These are phyloP conservation scores for Amanita rubescens DNA, from an alignment of 768 basidiomycete species.

Conservation along the genomic window DNA sequence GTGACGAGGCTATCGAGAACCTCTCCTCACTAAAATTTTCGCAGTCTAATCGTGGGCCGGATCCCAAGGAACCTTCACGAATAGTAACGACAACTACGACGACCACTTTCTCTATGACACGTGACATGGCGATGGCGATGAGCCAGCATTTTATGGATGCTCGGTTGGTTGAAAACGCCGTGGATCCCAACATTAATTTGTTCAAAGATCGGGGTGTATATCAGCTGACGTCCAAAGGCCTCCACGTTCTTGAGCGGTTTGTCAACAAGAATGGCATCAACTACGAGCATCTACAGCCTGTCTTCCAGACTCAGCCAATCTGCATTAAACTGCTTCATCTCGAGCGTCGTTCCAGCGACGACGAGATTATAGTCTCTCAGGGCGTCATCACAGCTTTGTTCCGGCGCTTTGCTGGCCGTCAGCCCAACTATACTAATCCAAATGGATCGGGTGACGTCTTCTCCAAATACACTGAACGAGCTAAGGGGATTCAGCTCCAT, in stretches of 20 bases:
- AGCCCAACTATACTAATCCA: conserved; percentile 67
- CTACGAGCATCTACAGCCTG: conserved; percentile 82
- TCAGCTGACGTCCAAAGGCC: conserved; percentile 92
- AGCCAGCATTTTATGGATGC: conserved; percentile 99
- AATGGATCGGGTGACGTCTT: conserved; percentile 50
- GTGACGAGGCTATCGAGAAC: conserved; percentile 93
- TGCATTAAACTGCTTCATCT: conserved; percentile 97
- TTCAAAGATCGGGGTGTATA: conserved; percentile 99
- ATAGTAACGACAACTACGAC: conserved; percentile 99
- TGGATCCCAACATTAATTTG: conserved; percentile 77
- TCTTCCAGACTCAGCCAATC: conserved; percentile 90
- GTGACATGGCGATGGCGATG: conserved; percentile 99
- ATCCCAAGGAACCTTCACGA: conserved; percentile 95
- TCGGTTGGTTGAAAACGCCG: conserved; percentile 93
- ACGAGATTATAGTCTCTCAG: conserved; percentile 95
- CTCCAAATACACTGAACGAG: conserved; percentile 71
- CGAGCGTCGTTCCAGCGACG: conserved; percentile 85
- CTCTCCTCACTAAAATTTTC: conserved; percentile 96
- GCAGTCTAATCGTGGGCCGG: conserved; percentile 96
- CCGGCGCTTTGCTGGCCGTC: conserved; percentile 87
- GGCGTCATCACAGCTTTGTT: conserved; percentile 92
- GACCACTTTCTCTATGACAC: conserved; percentile 98
- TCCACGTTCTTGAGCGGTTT: conserved; percentile 98
- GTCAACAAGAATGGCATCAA: conserved; percentile 99
- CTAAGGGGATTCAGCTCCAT: conserved; percentile 63